These are phyloP conservation scores for Sphaerostilbella broomeana DNA, from an alignment of 2,329 filamentous ascomycete genomes.

Conservation along the genomic window DNA sequence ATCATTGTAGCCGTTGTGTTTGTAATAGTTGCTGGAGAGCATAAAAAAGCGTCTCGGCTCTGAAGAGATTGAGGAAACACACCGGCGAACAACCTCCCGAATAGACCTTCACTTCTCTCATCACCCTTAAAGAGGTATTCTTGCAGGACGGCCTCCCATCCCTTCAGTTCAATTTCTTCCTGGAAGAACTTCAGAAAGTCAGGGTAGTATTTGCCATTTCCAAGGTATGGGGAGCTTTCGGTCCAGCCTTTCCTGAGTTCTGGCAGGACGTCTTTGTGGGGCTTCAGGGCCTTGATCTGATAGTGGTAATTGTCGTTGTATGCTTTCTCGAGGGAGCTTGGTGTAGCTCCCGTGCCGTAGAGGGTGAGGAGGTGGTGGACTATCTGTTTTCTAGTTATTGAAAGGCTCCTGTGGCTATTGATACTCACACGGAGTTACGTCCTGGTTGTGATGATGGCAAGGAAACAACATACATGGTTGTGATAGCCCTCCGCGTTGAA, in stretches of 20 bases:
- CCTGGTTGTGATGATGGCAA: too few relatives aligned
- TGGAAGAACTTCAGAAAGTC: constrained; percentile 76
- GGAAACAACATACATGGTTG: constrained; percentile 57
- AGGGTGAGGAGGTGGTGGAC: constrained; percentile 69
- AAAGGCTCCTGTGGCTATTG: too few relatives aligned
- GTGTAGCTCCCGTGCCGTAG: constrained; percentile 65
- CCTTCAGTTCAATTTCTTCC: constrained; percentile 57
- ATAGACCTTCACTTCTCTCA: constrained; percentile 59
- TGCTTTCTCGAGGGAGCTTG: constrained; percentile 51
- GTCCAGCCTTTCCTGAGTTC: constrained; percentile 49
- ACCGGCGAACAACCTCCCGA: constrained; percentile 62
- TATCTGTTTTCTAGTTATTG: constrained; percentile 48
- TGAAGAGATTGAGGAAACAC: too few relatives aligned
- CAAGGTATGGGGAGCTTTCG: constrained; percentile 53
- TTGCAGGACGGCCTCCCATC: constrained; percentile 53
- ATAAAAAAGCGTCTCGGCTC: too few relatives aligned
- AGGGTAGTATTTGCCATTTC: constrained; percentile 56
- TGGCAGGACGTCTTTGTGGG: constrained; percentile 44
- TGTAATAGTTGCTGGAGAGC: too few relatives aligned
- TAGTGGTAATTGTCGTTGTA: constrained; percentile 62
- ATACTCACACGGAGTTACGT: too few relatives aligned
- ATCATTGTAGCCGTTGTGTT: too few relatives aligned
- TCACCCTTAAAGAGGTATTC: constrained; percentile 65
- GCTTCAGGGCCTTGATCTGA: constrained; percentile 49
- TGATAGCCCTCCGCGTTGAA: constrained; percentile 73